These are phyloP conservation scores for Trypanosoma caninum DNA, from an alignment of 208 protist genomes.

Conservation along the genomic window DNA sequence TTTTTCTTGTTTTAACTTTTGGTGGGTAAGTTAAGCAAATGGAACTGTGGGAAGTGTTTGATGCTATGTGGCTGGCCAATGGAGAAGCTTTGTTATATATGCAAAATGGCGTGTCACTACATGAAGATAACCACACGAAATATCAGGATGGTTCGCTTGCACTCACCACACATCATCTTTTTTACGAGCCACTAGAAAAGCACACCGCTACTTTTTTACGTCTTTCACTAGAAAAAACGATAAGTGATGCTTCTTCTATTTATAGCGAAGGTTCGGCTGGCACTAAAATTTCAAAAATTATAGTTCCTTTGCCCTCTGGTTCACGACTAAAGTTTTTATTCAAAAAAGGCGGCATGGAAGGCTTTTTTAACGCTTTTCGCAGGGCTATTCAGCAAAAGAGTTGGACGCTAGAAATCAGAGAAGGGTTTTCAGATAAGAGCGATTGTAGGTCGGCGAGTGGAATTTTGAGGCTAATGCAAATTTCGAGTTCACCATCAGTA, in stretches of 20 bases:
- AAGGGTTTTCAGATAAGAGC: neutral
- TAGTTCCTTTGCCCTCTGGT: constrained; percentile 47
- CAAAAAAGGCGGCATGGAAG: constrained; percentile 43
- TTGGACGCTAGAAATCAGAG: constrained; percentile 22
- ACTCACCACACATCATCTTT: constrained; percentile 59
- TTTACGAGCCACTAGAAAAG: constrained; percentile 35
- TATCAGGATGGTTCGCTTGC: constrained; percentile 59
- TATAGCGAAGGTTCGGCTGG: constrained; percentile 30
- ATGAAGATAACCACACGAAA: constrained; percentile 55
- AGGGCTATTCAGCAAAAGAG: constrained; percentile 36
- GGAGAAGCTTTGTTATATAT: constrained; percentile 58
- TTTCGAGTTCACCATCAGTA: too few species aligned
- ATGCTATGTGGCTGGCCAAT: constrained; percentile 17
- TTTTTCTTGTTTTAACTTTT: neutral
- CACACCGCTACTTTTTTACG: constrained; percentile 33
- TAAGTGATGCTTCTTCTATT: constrained; percentile 26
- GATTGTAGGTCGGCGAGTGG: too few species aligned
- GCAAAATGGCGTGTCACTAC: constrained; percentile 42
- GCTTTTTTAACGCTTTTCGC: constrained; percentile 41
- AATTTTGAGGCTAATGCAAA: too few species aligned
- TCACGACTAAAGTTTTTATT: constrained; percentile 70
- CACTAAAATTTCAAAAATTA: constrained; percentile 62
- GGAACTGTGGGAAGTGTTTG: too few species aligned
- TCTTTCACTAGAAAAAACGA: constrained; percentile 47
- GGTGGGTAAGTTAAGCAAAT: too few species aligned